phyloP scores from a whole-genome alignment of 495 filamentous ascomycete species.

The Amphirosellinia nigrospora region DNA sequence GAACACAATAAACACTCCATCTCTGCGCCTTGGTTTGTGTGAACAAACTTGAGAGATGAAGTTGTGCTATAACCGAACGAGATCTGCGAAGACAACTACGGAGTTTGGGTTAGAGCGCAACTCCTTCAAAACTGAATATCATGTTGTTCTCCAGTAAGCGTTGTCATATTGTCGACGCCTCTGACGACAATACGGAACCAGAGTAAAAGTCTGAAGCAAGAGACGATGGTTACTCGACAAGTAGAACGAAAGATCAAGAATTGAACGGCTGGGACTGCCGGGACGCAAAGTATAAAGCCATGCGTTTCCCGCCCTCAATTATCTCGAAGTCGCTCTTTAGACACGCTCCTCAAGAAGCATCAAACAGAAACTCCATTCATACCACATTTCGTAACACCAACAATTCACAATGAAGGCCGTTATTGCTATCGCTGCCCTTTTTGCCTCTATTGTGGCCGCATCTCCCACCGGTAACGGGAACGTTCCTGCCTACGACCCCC shows the following conservation, averaged over 20 bases:
- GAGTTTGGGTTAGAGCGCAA: neutral
- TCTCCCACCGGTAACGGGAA: neutral
- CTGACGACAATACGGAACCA: neutral
- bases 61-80: neutral
- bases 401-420: neutral
- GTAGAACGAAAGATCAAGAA: neutral
- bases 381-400: neutral
- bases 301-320: neutral
- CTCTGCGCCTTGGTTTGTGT: neutral
- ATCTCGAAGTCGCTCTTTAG: neutral
- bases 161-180: neutral
- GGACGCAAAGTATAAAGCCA: neutral
- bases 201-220: neutral
- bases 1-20: neutral
- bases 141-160: neutral
- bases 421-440: neutral
- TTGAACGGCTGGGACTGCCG: neutral
- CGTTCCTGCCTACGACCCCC: neutral
- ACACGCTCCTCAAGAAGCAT: neutral
- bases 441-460: neutral
- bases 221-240: neutral
- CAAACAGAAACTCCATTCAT: neutral
- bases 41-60: neutral
- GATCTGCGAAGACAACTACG: neutral
- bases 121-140: neutral